Evolutionary conservation across 768 basidiomycete species (phyloP), one percentile per base, ranked within the genome.

Genomic region (Termitomyces titanicus): DNA sequence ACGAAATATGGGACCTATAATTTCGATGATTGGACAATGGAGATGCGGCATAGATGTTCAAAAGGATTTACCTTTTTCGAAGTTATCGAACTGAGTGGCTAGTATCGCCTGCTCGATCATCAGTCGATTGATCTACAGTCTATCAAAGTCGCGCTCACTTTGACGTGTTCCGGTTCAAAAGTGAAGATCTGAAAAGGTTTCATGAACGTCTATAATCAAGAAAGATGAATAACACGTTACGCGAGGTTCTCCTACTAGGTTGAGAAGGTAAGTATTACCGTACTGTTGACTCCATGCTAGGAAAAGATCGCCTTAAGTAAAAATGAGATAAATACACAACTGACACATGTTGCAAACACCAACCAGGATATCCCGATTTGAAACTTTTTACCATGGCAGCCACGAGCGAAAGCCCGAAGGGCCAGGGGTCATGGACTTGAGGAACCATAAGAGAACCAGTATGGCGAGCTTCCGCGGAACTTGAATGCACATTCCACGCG

Each of bases 131-230:
- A 24, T 5, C 43, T 45, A 31, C 43, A 25, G 15, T 6, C 13
- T 43, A n/a, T 17, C n/a, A 17, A 37, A 25, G 5, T 38, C 1
- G 5, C 12, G 24, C 27, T 11, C 33, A 56, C 55, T 67, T 81
- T 81, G 60, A 81, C 64, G 51, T 80, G 67, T 42, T 77, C 75
- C 2, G 80, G 80, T 51, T 81, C 78, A 18, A 65, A 51, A 2
- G 76, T 78, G 42, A 76, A 64, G 20, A 78, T 57, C 78, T 79
- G 43, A 39, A 37, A 9, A 1, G n/a, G 9, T 15, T 33, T 18
- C 31, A 8, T 45, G 12, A 44, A n/a, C 17, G 17, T 35, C 12
- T 0, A 5, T 17, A 11, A 18, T 15, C n/a, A 6, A 34, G 2
- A 1, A 25, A 20, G 18, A 15, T 1, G 3, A 1, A 3, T 2